These are phyloP conservation scores for Quillaja saponaria DNA, from an alignment of 306 rosid species.

Conservation along the genomic window DNA sequence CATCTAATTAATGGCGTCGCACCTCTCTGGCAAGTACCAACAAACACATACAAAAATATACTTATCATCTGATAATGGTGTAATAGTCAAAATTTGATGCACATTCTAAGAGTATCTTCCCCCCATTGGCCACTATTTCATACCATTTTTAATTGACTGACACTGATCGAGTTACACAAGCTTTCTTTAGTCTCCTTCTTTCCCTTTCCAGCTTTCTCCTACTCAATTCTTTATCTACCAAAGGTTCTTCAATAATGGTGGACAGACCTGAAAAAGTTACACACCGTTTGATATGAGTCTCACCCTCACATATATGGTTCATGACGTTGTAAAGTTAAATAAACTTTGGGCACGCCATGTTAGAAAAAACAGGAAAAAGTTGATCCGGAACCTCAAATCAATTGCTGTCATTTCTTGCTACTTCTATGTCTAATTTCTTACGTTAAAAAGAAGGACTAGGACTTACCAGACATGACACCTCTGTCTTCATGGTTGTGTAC, in stretches of 20 bases:
- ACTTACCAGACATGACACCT: slow-evolving; percentile 39
- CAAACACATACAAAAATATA: too few relatives aligned
- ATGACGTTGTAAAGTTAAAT: slow-evolving; percentile 24
- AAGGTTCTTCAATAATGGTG: slow-evolving; percentile 57
- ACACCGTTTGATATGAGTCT: slow-evolving; percentile 29
- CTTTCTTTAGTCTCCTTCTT: slow-evolving; percentile 47
- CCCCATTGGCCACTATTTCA: slow-evolving; percentile 9
- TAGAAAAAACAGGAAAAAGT: too few relatives aligned
- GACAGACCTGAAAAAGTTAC: slow-evolving; percentile 52
- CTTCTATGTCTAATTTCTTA: background rate
- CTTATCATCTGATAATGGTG: background rate
- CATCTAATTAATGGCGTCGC: too few relatives aligned
- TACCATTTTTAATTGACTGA: slow-evolving; percentile 23
- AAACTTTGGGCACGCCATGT: too few relatives aligned
- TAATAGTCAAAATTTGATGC: slow-evolving; percentile 24
- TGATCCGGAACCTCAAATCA: slow-evolving; percentile 40
- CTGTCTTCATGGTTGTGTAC: slow-evolving; percentile 24
- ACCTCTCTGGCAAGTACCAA: too few relatives aligned
- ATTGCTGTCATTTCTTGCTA: background rate
- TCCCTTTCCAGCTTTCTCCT: slow-evolving; percentile 55
- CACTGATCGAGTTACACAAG: slow-evolving; percentile 21
- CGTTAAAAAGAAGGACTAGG: slow-evolving; percentile 4
- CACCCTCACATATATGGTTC: slow-evolving; percentile 10
- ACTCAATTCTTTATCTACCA: slow-evolving; percentile 36
- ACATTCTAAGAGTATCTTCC: slow-evolving; percentile 25